These are phyloP conservation scores for Carex scoparia DNA, from an alignment of 176 grass and related monocot species.

Conservation along the genomic window DNA sequence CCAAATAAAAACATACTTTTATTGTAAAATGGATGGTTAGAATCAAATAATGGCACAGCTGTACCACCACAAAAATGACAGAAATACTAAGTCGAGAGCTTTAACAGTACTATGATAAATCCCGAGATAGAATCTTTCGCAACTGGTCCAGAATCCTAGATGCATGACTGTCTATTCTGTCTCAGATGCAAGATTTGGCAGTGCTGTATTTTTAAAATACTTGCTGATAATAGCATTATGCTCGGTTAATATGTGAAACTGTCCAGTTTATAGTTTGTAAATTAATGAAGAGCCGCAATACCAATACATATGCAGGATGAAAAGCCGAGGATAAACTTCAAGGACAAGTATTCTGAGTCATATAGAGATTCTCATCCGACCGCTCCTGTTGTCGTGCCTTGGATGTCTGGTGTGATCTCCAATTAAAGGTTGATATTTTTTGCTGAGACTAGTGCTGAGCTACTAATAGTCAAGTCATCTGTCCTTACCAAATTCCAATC, in stretches of 20 bases:
- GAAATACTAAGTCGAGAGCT: background rate
- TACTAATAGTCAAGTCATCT: constrained; percentile 1
- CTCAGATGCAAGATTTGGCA: background rate
- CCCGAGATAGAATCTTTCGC: background rate
- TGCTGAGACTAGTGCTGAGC: background rate
- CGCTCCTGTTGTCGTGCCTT: constrained; percentile 73
- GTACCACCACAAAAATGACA: background rate
- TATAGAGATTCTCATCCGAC: constrained; percentile 76
- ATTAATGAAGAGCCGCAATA: background rate
- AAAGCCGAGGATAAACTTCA: constrained; percentile 60
- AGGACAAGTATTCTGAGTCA: constrained; percentile 75
- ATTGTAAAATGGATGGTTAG: background rate
- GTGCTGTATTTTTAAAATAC: background rate
- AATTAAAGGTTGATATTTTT: constrained; percentile 31
- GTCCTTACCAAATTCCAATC: background rate
- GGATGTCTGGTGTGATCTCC: constrained; percentile 77
- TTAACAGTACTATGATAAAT: background rate
- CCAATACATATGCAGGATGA: constrained; percentile 43
- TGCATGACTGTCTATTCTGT: background rate
- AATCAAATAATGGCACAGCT: background rate
- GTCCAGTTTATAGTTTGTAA: background rate
- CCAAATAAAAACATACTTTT: background rate
- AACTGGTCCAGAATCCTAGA: background rate
- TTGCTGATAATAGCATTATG: background rate
- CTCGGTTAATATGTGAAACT: constrained; percentile 9